Evolutionary conservation across 345 rosid species (phyloP), one percentile per base, ranked within the genome.

Genomic region (Hypericum perforatum): DNA sequence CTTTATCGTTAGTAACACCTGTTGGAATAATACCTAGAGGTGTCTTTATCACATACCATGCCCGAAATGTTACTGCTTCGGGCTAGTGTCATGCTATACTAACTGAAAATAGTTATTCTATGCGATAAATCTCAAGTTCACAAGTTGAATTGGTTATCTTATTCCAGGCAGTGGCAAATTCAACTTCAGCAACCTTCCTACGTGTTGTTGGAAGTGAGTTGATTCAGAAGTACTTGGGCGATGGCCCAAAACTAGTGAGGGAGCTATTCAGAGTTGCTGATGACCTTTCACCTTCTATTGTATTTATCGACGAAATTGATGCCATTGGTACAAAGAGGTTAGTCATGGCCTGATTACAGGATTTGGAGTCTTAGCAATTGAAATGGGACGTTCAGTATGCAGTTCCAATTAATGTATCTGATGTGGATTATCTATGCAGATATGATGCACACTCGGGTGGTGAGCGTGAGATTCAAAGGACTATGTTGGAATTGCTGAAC

Each of bases 281-380:
- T 57, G 69, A 64, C 37, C 69, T 57, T 52, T 57, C 69, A 32
- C 69, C 69, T 13, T 58, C 69, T n/a, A 58, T 60, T 29, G 57
- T 60, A 56, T 60, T 68, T 52, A 68, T 62, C 11, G 72, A 62
- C 57, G 67, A 68, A 62, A 62, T 68, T 46, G 72, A 68, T 62
- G 67, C 63, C 11, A 56, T 68, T 41, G 72, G 72, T 39, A 60
- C 65, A 22, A 66, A 66, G 57, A 66, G 71, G 71, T 61, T 7
- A 16, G 22, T 52, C 46, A 39, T 9, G 32, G n/a, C n/a, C n/a
- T n/a, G n/a, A n/a, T n/a, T n/a, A n/a, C n/a, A n/a, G n/a, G n/a
- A n/a, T n/a, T n/a, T n/a, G n/a, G n/a, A n/a, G n/a, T n/a, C n/a
- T n/a, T n/a, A n/a, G n/a, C n/a, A n/a, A n/a, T n/a, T n/a, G 32